These are phyloP conservation scores for Crithidia mellificae DNA, from an alignment of 208 protist genomes.

Conservation along the genomic window DNA sequence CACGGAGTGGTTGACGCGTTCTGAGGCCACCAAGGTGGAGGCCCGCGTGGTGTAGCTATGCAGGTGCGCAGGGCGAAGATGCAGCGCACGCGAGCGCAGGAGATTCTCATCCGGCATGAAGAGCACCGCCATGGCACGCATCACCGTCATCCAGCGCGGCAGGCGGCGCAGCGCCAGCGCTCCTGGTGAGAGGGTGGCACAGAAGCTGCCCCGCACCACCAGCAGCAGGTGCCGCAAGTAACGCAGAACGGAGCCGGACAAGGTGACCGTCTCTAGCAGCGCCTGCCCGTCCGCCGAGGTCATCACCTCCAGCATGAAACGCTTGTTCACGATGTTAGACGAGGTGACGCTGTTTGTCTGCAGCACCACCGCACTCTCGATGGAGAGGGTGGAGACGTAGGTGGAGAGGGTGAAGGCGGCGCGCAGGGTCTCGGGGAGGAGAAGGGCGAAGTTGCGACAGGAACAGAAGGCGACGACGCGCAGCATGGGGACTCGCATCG, in stretches of 20 bases:
- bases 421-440: constrained; percentile 70
- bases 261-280: constrained; percentile 68
- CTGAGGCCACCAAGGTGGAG: background rate
- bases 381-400: constrained; percentile 75
- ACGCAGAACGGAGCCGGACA: constrained; percentile 53
- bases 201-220: constrained; percentile 64
- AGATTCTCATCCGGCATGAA: constrained; percentile 59
- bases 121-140: constrained; percentile 64
- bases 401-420: constrained; percentile 80
- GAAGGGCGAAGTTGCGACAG: constrained; percentile 43
- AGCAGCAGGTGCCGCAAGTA: constrained; percentile 83
- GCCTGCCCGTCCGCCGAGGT: constrained; percentile 41
- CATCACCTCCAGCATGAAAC: constrained; percentile 76
- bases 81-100: constrained; percentile 18
- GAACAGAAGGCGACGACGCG: constrained; percentile 85
- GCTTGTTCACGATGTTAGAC: constrained; percentile 81
- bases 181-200: constrained; percentile 25
- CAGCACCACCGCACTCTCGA: constrained; percentile 82
- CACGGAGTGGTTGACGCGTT: constrained; percentile 11
- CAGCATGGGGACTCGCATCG: constrained; percentile 40
- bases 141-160: constrained; percentile 36
- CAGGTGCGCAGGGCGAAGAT: constrained; percentile 22
- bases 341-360: constrained; percentile 50
- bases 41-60: constrained; percentile 26
- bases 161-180: constrained; percentile 46